Evolutionary conservation across 139 green algal species (phyloP).

Genomic region (Tetratostichococcus sp.): DNA sequence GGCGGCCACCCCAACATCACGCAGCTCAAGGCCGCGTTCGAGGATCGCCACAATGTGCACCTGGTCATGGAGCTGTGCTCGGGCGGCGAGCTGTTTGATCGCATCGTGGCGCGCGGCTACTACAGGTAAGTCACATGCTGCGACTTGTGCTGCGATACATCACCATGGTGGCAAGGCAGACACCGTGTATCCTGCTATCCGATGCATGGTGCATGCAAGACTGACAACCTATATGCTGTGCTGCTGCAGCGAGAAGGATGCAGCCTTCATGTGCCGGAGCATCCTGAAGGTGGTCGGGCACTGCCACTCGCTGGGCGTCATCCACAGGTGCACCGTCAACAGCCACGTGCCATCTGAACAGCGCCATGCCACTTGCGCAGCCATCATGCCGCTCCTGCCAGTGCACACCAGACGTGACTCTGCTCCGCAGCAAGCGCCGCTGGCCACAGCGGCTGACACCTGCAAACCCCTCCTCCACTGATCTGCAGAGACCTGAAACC

Average conservation of each 20-base stretch:
- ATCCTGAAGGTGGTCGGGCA: slow-evolving; percentile 90
- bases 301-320: slow-evolving; percentile 93
- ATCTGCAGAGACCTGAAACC: slow-evolving; percentile 73
- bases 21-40: slow-evolving; percentile 61
- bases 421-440: too few species aligned
- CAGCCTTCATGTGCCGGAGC: slow-evolving; percentile 73
- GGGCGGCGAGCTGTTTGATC: slow-evolving; percentile 96
- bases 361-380: too few species aligned
- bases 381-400: too few species aligned
- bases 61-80: slow-evolving; percentile 87
- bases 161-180: too few species aligned
- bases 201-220: too few species aligned
- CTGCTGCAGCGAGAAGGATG: slow-evolving; percentile 73
- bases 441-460: too few species aligned
- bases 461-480: too few species aligned
- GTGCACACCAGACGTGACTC: too few species aligned
- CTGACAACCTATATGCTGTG: too few species aligned
- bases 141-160: too few species aligned
- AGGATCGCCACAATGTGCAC: slow-evolving; percentile 77
- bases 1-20: slow-evolving; percentile 78
- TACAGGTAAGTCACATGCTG: slow-evolving; percentile 47
- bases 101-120: slow-evolving; percentile 80
- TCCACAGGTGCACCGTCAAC: slow-evolving; percentile 59
- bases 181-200: too few species aligned
- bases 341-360: too few species aligned